Base-by-base conservation (phyloP, 1,284 basidiomycete species). In the Peniophora sp. region DNA sequence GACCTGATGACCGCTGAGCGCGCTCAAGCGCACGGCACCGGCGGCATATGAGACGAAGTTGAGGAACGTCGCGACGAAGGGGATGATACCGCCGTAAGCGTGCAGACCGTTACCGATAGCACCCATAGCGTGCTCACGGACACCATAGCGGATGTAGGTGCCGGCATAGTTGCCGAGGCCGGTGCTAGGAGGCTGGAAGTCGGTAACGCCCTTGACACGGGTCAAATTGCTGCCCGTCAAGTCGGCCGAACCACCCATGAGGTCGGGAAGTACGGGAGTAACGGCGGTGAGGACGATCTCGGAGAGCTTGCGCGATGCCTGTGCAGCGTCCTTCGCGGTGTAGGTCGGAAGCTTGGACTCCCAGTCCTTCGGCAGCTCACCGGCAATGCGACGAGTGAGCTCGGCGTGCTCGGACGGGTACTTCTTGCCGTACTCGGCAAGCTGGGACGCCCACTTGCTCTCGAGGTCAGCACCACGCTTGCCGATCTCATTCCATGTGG, bases 41-140 rank as follows among this genome's bases (percentile, higher is more conserved):
- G 82, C 89, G 55, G 89, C 92, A 65, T 96, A 97, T 6, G 91
- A 93, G 48, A 95, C 90, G 66, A 97, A 97, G 82, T 95, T 96
- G 70, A 92, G 69, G 85, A 93, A 96, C 50, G 92, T 95, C 56
- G 84, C 91, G 58, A 85, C 81, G 71, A 89, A 92, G 47, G 90
- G 91, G 57, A 92, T 78, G 60, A 92, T 83, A 56, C 78, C 87
- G 50, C 90, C 90, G 69, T 94, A 96, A 16, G 92, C 92, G 58
- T 75, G 70, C 56, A 96, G 68, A 69, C 92, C 92, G 69, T 96
- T 96, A 63, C 87, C 91, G 65, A 97, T 92, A 56, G 94, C 94
- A 63, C 88, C 91, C 94, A 97, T 97, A 62, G 78, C 94, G 70
- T 97, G 94, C 72, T 97, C 94, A 71, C 94, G 91, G 53, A 97